A percentile compares a stretch with the other conserved stretches of the same genome.
Conservation (phyloP, 73 alveolate genomes). For the Effrenium voratum region DNA sequence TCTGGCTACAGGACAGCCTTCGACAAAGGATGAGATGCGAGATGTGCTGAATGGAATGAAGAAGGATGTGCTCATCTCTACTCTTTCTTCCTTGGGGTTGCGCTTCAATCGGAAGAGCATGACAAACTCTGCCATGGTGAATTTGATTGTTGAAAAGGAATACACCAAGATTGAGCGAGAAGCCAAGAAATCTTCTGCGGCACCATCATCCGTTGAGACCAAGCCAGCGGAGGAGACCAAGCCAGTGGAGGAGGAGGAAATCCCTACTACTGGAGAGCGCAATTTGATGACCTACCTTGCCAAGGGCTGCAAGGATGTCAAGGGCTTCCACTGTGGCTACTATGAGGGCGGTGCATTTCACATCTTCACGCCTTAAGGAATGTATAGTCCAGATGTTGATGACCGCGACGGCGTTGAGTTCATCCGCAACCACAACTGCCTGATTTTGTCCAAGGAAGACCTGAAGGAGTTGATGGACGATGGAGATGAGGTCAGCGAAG, state of each 20-base stretch:
- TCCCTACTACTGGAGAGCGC: not conserved
- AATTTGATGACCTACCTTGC: not conserved
- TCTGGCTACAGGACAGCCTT: not conserved
- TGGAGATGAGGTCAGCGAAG: not conserved
- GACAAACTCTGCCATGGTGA: not conserved
- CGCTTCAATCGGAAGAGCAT: not conserved
- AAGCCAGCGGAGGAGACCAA: not conserved
- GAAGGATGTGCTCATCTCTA: not conserved
- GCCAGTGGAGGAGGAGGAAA: not conserved
- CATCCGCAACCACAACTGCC: not conserved
- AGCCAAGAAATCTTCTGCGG: not conserved
- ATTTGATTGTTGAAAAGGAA: not conserved
- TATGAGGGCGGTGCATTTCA: conserved; percentile 27
- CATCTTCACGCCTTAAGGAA: conserved; percentile 24
- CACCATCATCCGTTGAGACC: not conserved
- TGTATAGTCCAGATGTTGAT: conserved; percentile 19
- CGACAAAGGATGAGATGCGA: not conserved
- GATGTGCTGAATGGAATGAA: not conserved
- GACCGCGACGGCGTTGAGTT: conserved; percentile 13
- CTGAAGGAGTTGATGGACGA: conserved; percentile 13
- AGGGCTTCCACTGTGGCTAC: conserved; percentile 39
- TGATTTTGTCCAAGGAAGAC: not conserved
- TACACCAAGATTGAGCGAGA: not conserved
- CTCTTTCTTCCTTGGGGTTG: not conserved
- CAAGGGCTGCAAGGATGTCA: conserved; percentile 1